Evolutionary conservation across 306 rosid genomes (phyloP).

Genomic region (Ormosia semicastrata): DNA sequence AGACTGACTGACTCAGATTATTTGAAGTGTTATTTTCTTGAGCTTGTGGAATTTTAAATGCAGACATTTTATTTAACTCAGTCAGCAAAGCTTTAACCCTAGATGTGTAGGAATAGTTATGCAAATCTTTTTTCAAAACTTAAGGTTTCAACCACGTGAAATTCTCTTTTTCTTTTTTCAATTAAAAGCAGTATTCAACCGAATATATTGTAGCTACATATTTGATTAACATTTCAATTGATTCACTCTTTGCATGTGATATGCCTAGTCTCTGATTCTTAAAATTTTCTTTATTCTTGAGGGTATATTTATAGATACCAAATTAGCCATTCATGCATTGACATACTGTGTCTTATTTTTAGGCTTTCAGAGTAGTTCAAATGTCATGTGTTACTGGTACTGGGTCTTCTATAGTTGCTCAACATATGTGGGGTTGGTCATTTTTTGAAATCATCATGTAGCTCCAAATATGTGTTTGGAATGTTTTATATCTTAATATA

Average conservation of each 20-base stretch:
- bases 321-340: not conserved
- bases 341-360: not conserved
- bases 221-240: not conserved
- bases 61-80: not conserved
- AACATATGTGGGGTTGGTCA: not conserved
- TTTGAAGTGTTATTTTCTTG: not conserved
- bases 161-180: not conserved
- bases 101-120: not conserved
- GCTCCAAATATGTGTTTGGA: not conserved
- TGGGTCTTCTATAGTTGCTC: not conserved
- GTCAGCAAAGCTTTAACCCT: not conserved
- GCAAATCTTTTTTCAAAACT: not conserved
- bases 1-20: not conserved
- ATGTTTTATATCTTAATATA: not conserved
- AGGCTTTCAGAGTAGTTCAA: not conserved
- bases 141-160: not conserved
- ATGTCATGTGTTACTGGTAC: not conserved
- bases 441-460: not conserved
- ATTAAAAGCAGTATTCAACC: not conserved
- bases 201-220: not conserved
- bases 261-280: not conserved
- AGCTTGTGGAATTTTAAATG: not conserved
- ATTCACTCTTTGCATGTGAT: not conserved
- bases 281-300: not conserved
- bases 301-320: not conserved